phyloP scores from a whole-genome alignment of 805 yeast genomes.

The Lachancea nothofagi region DNA sequence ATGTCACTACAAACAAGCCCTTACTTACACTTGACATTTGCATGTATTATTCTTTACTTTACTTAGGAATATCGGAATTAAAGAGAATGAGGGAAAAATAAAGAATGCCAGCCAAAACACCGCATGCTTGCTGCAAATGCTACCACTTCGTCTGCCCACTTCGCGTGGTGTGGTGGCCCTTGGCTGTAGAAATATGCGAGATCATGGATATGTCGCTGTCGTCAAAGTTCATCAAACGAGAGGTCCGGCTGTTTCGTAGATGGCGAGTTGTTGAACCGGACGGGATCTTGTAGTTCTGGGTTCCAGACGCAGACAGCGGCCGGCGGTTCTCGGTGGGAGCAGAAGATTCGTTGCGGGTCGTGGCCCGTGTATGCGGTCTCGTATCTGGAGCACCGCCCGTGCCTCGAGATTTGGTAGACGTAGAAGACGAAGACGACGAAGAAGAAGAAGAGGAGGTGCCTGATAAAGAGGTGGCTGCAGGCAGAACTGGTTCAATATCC shows the following conservation, averaged over 20 bases:
- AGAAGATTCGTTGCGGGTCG: background rate
- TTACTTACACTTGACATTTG: no score
- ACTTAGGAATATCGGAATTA: background rate
- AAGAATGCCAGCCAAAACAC: no score
- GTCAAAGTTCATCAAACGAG: slow-evolving; percentile 23
- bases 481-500: slow-evolving; percentile 25
- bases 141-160: slow-evolving; percentile 24
- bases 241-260: slow-evolving; percentile 21
- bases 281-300: slow-evolving; percentile 25
- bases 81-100: background rate
- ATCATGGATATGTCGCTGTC: slow-evolving; percentile 35
- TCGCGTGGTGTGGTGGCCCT: slow-evolving; percentile 30
- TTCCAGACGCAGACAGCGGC: slow-evolving; percentile 3
- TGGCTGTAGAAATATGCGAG: slow-evolving; percentile 29
- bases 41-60: no score
- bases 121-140: background rate
- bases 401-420: no score
- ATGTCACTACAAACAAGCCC: no score
- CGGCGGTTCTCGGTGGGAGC: slow-evolving; percentile 4
- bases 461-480: slow-evolving; percentile 5
- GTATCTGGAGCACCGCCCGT: no score
- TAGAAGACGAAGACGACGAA: background rate
- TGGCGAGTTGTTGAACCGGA: slow-evolving; percentile 27
- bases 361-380: slow-evolving; percentile 1
- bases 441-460: background rate